A percentile compares a stretch with the other conserved stretches of the same genome.
phyloP scores from a whole-genome alignment of 2,329 filamentous ascomycete species.

The Huntiella decipiens region DNA sequence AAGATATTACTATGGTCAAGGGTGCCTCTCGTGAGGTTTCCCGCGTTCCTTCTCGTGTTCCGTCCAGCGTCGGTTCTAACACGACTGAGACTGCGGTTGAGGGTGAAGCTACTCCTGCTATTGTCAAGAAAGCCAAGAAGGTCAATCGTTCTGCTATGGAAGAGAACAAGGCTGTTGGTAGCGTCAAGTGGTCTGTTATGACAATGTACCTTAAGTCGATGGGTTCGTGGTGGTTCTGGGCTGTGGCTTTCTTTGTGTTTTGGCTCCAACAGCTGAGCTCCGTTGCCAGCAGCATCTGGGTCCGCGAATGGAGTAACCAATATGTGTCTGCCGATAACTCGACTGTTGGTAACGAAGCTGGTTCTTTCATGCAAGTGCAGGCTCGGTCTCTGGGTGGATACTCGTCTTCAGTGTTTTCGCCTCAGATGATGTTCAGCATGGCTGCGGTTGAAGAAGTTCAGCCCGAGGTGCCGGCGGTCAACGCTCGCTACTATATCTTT shows the following conservation, averaged over 20 bases:
- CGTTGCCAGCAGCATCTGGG: constrained; percentile 85
- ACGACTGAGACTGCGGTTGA: constrained; percentile 31
- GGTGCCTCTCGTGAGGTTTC: constrained; percentile 53
- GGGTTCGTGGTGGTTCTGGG: constrained; percentile 96
- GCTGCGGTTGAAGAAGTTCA: not conserved
- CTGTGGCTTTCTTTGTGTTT: constrained; percentile 56
- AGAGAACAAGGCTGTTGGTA: constrained; percentile 67
- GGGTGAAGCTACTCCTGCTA: constrained; percentile 21
- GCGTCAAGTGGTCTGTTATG: constrained; percentile 76
- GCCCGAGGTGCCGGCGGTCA: constrained; percentile 31
- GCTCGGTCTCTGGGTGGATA: constrained; percentile 1
- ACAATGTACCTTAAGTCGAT: constrained; percentile 71
- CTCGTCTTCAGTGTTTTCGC: constrained; percentile 4
- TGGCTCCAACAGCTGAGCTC: constrained; percentile 65
- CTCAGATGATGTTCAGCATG: constrained; percentile 7
- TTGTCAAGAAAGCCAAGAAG: constrained; percentile 28
- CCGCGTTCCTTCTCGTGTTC: constrained; percentile 54
- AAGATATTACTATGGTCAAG: constrained; percentile 58
- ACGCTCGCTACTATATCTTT: constrained; percentile 65
- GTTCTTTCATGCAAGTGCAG: constrained; percentile 4
- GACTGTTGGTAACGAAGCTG: not conserved
- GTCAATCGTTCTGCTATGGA: constrained; percentile 31
- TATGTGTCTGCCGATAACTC: constrained; percentile 36
- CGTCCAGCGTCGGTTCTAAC: constrained; percentile 54
- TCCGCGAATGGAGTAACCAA: constrained; percentile 84